These are phyloP conservation scores for Mediolabrus comicus DNA, from an alignment of 108 stramenopile genomes.

Conservation along the genomic window DNA sequence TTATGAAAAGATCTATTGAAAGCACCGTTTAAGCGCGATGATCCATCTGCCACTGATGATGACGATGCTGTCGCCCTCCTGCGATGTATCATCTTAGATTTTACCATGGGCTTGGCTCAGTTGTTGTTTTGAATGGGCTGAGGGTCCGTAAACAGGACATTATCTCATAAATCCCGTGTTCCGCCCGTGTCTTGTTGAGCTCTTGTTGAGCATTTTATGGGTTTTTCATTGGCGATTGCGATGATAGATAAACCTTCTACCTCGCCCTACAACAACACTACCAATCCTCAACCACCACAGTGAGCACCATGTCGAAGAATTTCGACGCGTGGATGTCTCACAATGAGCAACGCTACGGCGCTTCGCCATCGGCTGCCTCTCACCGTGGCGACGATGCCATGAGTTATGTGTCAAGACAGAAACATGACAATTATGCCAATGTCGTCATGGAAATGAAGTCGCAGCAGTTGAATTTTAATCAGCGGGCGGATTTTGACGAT, in stretches of 20 bases:
- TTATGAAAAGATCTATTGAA: too few species aligned
- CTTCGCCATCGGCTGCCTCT: conserved; percentile 7
- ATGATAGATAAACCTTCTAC: background rate
- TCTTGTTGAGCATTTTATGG: too few species aligned
- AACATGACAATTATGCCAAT: conserved; percentile 42
- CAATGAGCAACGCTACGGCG: background rate
- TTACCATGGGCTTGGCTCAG: too few species aligned
- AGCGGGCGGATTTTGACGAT: background rate
- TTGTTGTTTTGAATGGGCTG: too few species aligned
- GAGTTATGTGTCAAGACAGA: conserved; percentile 33
- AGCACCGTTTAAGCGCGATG: too few species aligned
- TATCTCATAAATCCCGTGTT: too few species aligned
- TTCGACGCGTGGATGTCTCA: background rate
- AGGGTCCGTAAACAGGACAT: too few species aligned
- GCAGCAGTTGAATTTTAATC: conserved; percentile 18
- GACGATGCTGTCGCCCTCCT: too few species aligned
- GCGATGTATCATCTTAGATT: too few species aligned
- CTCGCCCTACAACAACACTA: background rate
- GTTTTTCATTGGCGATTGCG: too few species aligned
- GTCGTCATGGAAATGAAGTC: conserved; percentile 42
- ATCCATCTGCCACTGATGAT: too few species aligned
- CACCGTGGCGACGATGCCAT: conserved; percentile 34
- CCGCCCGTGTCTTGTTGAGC: too few species aligned
- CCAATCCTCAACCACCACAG: background rate
- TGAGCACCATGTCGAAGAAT: background rate